Evolutionary conservation across 352 stramenopile genomes (phyloP).

Genomic region (Phytophthora capsici): DNA sequence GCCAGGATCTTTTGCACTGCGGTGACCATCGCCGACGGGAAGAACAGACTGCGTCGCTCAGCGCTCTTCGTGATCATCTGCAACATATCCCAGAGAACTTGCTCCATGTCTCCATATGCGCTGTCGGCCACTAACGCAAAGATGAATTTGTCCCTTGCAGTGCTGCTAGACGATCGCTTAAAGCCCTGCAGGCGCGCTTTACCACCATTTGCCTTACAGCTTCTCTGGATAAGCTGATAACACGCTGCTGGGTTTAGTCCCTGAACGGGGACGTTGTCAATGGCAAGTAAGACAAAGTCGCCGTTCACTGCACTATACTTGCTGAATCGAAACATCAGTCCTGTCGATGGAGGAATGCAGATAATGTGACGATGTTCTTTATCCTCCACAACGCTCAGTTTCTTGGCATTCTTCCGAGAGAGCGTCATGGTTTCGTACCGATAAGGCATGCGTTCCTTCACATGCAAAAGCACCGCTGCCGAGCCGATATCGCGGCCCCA

Average conservation of each 20-base stretch:
- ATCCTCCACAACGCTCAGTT: conserved; percentile 60
- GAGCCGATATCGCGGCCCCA: conserved; percentile 78
- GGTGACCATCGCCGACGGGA: conserved; percentile 68
- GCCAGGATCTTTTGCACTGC: conserved; percentile 73
- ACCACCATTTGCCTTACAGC: conserved; percentile 26
- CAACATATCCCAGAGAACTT: conserved; percentile 80
- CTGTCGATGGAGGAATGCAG: conserved; percentile 50
- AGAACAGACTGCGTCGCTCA: conserved; percentile 69
- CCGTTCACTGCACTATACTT: conserved; percentile 62
- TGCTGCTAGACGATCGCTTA: conserved; percentile 23
- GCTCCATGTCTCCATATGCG: conserved; percentile 78
- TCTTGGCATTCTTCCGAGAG: conserved; percentile 37
- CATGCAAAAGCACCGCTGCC: conserved; percentile 56
- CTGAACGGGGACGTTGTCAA: conserved; percentile 53
- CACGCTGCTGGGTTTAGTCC: conserved; percentile 47
- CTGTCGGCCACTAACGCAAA: conserved; percentile 68
- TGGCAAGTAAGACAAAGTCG: conserved; percentile 75
- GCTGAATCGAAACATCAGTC: conserved; percentile 64
- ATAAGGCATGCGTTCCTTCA: conserved; percentile 47
- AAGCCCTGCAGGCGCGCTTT: conserved; percentile 34
- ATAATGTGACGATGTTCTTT: conserved; percentile 43
- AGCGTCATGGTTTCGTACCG: conserved; percentile 61
- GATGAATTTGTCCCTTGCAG: conserved; percentile 54
- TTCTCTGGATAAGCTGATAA: conserved; percentile 41
- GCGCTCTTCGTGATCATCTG: conserved; percentile 73